Evolutionary conservation across 192 early-diverging fungal species (phyloP).

Genomic region (Podila epigama): DNA sequence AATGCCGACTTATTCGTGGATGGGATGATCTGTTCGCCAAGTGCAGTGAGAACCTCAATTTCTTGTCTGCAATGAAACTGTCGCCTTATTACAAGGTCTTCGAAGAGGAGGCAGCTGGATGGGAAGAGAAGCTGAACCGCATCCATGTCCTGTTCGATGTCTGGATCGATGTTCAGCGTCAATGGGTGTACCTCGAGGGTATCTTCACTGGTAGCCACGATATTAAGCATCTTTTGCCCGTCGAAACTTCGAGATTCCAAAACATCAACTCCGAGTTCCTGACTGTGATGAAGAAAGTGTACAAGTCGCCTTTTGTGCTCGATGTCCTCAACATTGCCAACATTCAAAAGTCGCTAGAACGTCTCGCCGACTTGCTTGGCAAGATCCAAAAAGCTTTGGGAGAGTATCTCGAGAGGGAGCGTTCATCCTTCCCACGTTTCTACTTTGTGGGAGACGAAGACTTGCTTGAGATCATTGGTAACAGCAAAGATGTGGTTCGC

Average conservation of each 20-base stretch:
- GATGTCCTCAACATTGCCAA: slow-evolving; percentile 93
- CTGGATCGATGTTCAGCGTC: slow-evolving; percentile 99
- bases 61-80: slow-evolving; percentile 95
- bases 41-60: slow-evolving; percentile 93
- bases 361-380: slow-evolving; percentile 88
- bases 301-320: slow-evolving; percentile 96
- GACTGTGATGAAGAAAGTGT: slow-evolving; percentile 98
- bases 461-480: slow-evolving; percentile 99
- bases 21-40: slow-evolving; percentile 99
- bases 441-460: slow-evolving; percentile 99
- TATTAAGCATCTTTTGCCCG: slow-evolving; percentile 96
- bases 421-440: slow-evolving; percentile 97
- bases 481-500: slow-evolving; percentile 91
- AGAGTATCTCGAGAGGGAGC: slow-evolving; percentile 97
- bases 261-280: slow-evolving; percentile 99
- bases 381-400: slow-evolving; percentile 99
- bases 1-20: slow-evolving; percentile 93
- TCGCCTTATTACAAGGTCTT: slow-evolving; percentile 99
- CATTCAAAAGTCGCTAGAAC: slow-evolving; percentile 96
- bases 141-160: slow-evolving; percentile 97
- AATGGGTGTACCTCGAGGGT: slow-evolving; percentile 99
- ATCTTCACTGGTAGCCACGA: slow-evolving; percentile 97
- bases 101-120: slow-evolving; percentile 92
- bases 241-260: slow-evolving; percentile 95
- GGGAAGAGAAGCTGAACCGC: slow-evolving; percentile 98